Base-by-base conservation (phyloP, 495 filamentous ascomycete species). In the Aspergillus affinis region DNA sequence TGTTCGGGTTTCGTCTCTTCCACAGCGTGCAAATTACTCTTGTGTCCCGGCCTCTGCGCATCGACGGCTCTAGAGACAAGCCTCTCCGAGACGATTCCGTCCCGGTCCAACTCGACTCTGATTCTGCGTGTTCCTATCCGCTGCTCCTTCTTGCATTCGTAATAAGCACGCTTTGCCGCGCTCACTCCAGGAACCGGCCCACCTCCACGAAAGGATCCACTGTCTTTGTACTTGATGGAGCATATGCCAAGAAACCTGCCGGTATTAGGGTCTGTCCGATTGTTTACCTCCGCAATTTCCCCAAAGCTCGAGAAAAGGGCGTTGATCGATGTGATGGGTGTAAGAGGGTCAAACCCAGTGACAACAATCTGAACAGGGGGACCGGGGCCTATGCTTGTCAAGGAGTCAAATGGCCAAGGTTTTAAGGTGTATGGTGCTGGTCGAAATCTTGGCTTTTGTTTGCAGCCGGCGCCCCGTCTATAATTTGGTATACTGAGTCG, bases 181-280 rank as follows among this genome's bases (percentile, higher is more conserved):
- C 85, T 86, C 45, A 84, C 81, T 12, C 91, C 94, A n/a, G 83
- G 78, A 27, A 88, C 66, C 10, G 81, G 64, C 12, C 82, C 70
- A 17, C 70, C 65, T 20, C 79, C 77, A 50, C 72, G 84, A 67
- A 70, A 80, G 5, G 83, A 81, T 57, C 75, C 79, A 20, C 81
- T 84, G 63, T 97, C 93, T 68, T 87, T 86, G 75, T 95, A 99
- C 61, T 88, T 86, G 68, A 99, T 88, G 18, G 89, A 89, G 54
- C 91, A 95, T 65, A 99, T 89, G 2, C 94, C 94, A 1, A 99
- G 82, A 63, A 91, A 94, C 59, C 89, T 95, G 12, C 94, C 95
- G 17, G 91, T 97, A 45, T 90, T 87, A 6, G 94, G 94, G 71
- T 98, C 89, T 54, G 93, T 91, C 69, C 92, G 90, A 65, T 96